Conservation (phyloP, 139 green algal genomes). For the Tetradesmus obliquus region DNA sequence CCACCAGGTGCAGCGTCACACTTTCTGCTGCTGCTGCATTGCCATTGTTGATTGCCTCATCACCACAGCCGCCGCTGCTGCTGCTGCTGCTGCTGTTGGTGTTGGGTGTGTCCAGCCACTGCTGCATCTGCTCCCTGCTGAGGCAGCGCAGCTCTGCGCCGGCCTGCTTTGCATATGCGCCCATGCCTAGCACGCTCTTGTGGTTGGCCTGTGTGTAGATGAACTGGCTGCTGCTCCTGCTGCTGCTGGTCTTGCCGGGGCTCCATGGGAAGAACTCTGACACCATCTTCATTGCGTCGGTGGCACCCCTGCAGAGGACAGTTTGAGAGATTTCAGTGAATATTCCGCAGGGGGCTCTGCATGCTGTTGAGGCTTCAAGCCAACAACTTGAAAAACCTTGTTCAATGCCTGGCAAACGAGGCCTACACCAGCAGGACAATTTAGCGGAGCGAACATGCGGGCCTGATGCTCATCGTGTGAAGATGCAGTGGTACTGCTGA, state of each 20-base stretch:
- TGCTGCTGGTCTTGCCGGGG: not conserved
- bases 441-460: too few species aligned
- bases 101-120: not conserved
- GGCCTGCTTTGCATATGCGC: conserved; percentile 63
- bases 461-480: not conserved
- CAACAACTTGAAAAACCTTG: not conserved
- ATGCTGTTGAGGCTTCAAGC: not conserved
- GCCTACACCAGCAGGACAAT: too few species aligned
- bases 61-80: not conserved
- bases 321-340: not conserved
- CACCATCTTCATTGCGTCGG: conserved; percentile 69
- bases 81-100: not conserved
- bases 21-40: not conserved
- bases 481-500: not conserved
- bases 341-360: not conserved
- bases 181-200: conserved; percentile 76
- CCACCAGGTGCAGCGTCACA: conserved; percentile 66
- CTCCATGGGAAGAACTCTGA: conserved; percentile 77
- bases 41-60: too few species aligned
- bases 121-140: not conserved
- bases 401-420: too few species aligned
- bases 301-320: conserved; percentile 49
- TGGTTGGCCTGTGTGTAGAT: conserved; percentile 13
- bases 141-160: conserved; percentile 2
- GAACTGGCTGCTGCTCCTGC: conserved; percentile 4